Percentiles rank a stretch among this genome's conserved stretches.
These are phyloP conservation scores for Blastobotrys serpentis DNA, from an alignment of 1,139 yeast genomes.

Conservation along the genomic window DNA sequence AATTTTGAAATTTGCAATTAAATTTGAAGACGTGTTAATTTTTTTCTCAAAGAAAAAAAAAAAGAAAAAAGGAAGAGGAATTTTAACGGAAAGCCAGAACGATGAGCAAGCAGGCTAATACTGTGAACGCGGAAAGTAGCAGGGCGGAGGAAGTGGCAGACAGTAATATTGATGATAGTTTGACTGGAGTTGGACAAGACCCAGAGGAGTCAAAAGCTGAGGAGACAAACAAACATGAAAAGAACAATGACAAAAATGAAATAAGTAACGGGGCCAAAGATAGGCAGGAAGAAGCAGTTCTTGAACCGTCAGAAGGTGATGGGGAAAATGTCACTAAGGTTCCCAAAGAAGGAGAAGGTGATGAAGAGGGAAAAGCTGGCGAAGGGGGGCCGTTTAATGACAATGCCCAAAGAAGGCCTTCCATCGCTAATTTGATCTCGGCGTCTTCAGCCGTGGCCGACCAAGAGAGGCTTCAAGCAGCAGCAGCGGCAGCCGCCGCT, in stretches of 20 bases:
- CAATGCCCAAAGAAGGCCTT: slow-evolving; percentile 18
- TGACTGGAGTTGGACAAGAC: slow-evolving; percentile 7
- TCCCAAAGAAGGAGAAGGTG: slow-evolving; percentile 1
- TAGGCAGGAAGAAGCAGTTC: slow-evolving; percentile 10
- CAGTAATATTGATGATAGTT: slow-evolving; percentile 1
- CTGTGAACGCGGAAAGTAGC: background rate
- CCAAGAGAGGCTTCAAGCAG: slow-evolving; percentile 14
- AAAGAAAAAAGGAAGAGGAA: background rate
- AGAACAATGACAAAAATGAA: slow-evolving; percentile 5
- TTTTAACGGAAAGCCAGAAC: background rate
- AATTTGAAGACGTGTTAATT: background rate
- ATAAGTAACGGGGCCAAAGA: slow-evolving; percentile 20
- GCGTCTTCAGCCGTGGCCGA: slow-evolving; percentile 24
- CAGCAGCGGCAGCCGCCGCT: slow-evolving; percentile 11
- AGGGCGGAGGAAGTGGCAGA: background rate
- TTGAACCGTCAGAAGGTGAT: background rate
- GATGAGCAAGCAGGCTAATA: background rate
- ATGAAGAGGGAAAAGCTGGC: background rate
- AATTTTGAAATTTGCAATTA: background rate
- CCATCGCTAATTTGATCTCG: slow-evolving; percentile 23
- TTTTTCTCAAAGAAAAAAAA: background rate
- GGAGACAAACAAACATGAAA: background rate
- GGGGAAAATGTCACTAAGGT: background rate
- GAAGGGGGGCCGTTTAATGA: slow-evolving; percentile 1
- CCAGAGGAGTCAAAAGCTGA: slow-evolving; percentile 1